Base-by-base conservation (phyloP, 2,329 filamentous ascomycete genomes). In the Mycogone perniciosa region DNA sequence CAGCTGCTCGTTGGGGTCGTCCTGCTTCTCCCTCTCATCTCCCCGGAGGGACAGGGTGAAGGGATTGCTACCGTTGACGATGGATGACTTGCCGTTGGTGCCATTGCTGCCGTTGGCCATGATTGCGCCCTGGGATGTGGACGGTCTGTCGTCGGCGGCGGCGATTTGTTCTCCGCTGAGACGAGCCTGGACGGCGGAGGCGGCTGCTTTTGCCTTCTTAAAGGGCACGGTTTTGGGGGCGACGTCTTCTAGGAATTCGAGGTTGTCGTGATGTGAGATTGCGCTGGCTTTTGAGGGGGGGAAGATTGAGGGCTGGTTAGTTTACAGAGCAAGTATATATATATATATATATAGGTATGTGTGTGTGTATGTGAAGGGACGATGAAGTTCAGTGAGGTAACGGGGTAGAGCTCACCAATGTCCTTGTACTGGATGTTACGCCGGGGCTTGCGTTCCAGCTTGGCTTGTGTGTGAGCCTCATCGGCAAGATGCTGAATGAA, bases 361-460 rank as follows among this genome's bases (percentile, higher is more conserved):
- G 13, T 11, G 38, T 41, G 38, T n/a, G 9, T 13, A 31, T 11
- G 30, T 11, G 13, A 27, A 11, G 11, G 11, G 30, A n/a, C 27
- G 42, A 29, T 41, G 33, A 35, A 8, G 33, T 35, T 35, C 33
- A 8, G 42, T 26, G n/a, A 30, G n/a, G 13, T 13, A 37, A 9
- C 4, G 11, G 11, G 27, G 26, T n/a, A 26, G 26, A 26, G 63
- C 77, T 52, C 73, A 90, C 88, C 86, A 39, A 99, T 79, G 69
- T 99, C 93, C 64, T 89, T 89, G 74, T 99, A 99, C 67, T 97
- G 93, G 55, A 99, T 86, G 63, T 95, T 96, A 54, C 91, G 84
- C 51, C 93, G 80, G 5, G 92, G 92, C 68, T 97, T 97, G 60
- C 86, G 82, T 70, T 97, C 93, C 1, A 90, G 80, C 64, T 93